Evolutionary conservation across 2,329 filamentous ascomycete species (phyloP), one percentile per base, ranked within the genome.

Genomic region (Aspergillus japonicus): DNA sequence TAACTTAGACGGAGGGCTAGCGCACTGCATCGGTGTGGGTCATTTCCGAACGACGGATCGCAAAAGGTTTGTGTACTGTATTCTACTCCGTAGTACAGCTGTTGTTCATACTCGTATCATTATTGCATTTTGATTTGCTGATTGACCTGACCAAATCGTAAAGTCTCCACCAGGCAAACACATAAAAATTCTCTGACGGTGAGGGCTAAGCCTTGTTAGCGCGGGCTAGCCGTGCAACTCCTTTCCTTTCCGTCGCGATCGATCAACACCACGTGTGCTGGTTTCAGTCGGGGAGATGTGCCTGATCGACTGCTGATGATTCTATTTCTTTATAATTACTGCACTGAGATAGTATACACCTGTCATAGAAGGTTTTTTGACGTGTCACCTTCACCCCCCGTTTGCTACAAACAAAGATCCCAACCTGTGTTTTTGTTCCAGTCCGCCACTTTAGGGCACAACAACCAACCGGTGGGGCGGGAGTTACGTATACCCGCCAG

Each of bases 141-240:
- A 4, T 42, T 42, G 39, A n/a, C 6, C 19, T 44, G 39, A 44
- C 39, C 26, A 19, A 44, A 14, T 44, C 7, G n/a, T 5, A 16
- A 44, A 16, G 14, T 44, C 10, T 3, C 39, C 39, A 44, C 39
- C 42, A 55, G 53, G 53, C 53, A 48, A 47, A 55, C 26, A 48
- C 14, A 47, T 47, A 48, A 35, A 26, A 47, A 4, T 12, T n/a
- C 29, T 19, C 7, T 31, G 39, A 24, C 24, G 26, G 42, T 44
- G 39, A 19, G 53, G 47, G 53, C 47, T 55, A 55, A 55, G 53
- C 53, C 31, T 55, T 47, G 53, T 47, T 55, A 55, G 53, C 42
- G 53, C 21, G 24, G 24, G 14, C 33, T 55, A 48, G 53, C 29
- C 42, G 44, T 23, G 53, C 44, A 35, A 55, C 53, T 55, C 53